Evolutionary conservation across 371 early-diverging fungal genomes (phyloP).

Genomic region (Mortierella sp.): DNA sequence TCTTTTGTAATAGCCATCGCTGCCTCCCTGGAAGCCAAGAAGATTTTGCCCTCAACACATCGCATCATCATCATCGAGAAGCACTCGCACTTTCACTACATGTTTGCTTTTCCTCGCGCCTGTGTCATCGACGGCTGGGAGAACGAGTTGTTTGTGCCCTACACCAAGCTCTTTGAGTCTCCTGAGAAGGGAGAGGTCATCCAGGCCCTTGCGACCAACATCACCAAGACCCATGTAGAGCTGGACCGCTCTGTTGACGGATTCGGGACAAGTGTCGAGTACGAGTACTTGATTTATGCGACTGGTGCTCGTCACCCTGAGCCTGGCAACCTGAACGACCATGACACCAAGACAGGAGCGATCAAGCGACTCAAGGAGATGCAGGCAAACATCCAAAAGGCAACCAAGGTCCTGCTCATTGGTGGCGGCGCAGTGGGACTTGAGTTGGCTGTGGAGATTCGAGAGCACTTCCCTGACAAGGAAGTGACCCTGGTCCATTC

Average conservation of each 20-base stretch:
- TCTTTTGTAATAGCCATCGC: slow-evolving; percentile 54
- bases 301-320: slow-evolving; percentile 68
- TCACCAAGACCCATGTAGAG: slow-evolving; percentile 65
- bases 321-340: slow-evolving; percentile 63
- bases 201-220: slow-evolving; percentile 62
- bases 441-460: slow-evolving; percentile 79
- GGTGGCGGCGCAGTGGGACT: slow-evolving; percentile 82
- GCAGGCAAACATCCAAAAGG: slow-evolving; percentile 63
- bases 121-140: slow-evolving; percentile 71
- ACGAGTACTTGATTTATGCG: slow-evolving; percentile 69
- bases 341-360: slow-evolving; percentile 62
- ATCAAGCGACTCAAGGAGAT: slow-evolving; percentile 61
- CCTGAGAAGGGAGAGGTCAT: slow-evolving; percentile 68
- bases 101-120: slow-evolving; percentile 77
- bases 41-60: slow-evolving; percentile 59
- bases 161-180: slow-evolving; percentile 61
- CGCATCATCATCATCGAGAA: slow-evolving; percentile 71
- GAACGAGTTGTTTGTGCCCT: slow-evolving; percentile 72
- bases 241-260: slow-evolving; percentile 67
- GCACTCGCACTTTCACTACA: slow-evolving; percentile 72
- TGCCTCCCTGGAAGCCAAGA: slow-evolving; percentile 55
- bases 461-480: slow-evolving; percentile 74
- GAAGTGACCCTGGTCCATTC: slow-evolving; percentile 75
- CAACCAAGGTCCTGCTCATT: slow-evolving; percentile 67
- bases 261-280: slow-evolving; percentile 64